Base-by-base conservation (phyloP, 257 asterid genomes). In the Solanum dulcamara region DNA sequence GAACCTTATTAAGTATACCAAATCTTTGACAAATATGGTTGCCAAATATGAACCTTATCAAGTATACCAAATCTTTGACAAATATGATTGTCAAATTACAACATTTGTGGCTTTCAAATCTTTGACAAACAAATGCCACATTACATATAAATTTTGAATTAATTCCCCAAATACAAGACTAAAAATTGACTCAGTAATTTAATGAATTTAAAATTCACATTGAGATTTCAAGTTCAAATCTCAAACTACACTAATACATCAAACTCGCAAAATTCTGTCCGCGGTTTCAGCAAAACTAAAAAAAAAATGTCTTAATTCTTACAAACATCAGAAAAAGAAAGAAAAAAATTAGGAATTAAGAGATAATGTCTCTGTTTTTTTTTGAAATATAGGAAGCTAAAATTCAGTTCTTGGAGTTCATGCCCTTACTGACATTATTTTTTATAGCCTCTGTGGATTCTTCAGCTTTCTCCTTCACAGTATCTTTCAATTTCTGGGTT, bases 401-500 rank as follows among this genome's bases (percentile, higher is more conserved):
- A 38, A 48, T 9, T 79, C 64, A 46, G 42, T 79, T 79, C 8
- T 79, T 79, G 83, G 64, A 1, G 83, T 79, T 48, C 83, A 48
- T 79, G 59, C 83, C 50, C 44, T 48, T 11, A 48, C 48, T 79
- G 26, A 79, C 64, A 48, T 48, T 79, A 9, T 48, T 55, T 50
- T 46, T 79, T 15, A 80, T 55, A 24, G 33, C 42, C 22, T 85
- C 74, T 75, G 46, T 85, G 5, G 87, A 79, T 5, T 85, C 81
- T 44, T 85, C 85, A 67, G 85, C 87, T 14, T 79, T 79, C 5
- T 79, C 84, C 17, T 18, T 83, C 20, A 85, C 87, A 10, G 60
- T 80, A 28, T 80, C 85, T 85, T 85, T 80, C 37, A 85, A 20
- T 28, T 85, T 85, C 7, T 74, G 84, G 14, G 84, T 75, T 5